Percentiles rank a stretch among this genome's conserved stretches.
These are phyloP conservation scores for Cytospora schulzeri DNA, from an alignment of 2,329 filamentous ascomycete species.

Conservation along the genomic window DNA sequence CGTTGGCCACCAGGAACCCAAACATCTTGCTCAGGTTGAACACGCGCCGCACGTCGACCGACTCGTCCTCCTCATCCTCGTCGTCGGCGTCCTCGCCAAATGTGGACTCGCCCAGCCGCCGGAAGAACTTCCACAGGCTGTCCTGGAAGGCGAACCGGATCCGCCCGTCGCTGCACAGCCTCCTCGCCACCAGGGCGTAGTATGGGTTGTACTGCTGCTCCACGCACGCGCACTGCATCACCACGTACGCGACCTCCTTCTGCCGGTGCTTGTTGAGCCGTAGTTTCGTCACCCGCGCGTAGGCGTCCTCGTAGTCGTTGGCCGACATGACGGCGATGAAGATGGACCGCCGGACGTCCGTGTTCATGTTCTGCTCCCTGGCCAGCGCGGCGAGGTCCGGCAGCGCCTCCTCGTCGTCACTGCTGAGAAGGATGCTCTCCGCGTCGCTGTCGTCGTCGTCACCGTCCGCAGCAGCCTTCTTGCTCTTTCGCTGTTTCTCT, in stretches of 20 bases:
- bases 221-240: constrained; percentile 83
- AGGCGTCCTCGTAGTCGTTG: constrained; percentile 80
- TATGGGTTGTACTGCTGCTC: constrained; percentile 90
- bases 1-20: constrained; percentile 51
- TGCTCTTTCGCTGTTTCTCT: constrained; percentile 24
- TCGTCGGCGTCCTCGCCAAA: constrained; percentile 66
- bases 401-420: constrained; percentile 53
- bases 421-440: constrained; percentile 34
- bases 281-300: constrained; percentile 77
- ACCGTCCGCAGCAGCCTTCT: constrained; percentile 32
- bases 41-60: constrained; percentile 52
- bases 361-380: constrained; percentile 81
- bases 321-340: constrained; percentile 90
- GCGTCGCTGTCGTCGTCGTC: constrained; percentile 41
- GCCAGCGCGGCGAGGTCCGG: constrained; percentile 76
- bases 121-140: constrained; percentile 82
- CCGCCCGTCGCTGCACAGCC: constrained; percentile 73
- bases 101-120: constrained; percentile 78
- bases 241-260: constrained; percentile 81
- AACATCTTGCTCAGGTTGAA: constrained; percentile 58
- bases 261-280: constrained; percentile 84
- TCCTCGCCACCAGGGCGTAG: constrained; percentile 82
- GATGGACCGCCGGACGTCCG: constrained; percentile 83
- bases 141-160: constrained; percentile 86
- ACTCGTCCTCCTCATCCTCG: constrained; percentile 51